A percentile compares a stretch with the other conserved stretches of the same genome.
Conservation (phyloP, 371 early-diverging fungal species). For the Rhizopus stolonifer region DNA sequence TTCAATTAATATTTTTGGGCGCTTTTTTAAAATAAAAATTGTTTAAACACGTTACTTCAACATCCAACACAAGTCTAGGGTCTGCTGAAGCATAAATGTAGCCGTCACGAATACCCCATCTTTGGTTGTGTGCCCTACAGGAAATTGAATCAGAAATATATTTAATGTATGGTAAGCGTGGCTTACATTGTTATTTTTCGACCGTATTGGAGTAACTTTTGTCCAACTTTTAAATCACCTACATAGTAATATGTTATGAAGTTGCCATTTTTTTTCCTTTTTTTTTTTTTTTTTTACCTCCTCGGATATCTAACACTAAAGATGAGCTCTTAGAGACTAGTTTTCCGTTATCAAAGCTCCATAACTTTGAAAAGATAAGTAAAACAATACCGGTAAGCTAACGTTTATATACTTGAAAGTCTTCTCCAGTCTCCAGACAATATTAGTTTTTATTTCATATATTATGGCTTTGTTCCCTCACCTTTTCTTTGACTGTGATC, state of each 20-base stretch:
- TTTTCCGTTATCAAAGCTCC: constrained; percentile 33
- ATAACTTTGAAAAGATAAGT: constrained; percentile 24
- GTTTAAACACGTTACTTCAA: constrained; percentile 28
- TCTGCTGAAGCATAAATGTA: constrained; percentile 41
- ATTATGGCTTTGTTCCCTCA: neutral
- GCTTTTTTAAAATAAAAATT: neutral
- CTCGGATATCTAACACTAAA: constrained; percentile 39
- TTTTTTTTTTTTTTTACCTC: constrained; percentile 27
- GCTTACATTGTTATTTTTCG: constrained; percentile 45
- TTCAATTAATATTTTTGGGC: neutral
- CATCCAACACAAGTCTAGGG: constrained; percentile 42
- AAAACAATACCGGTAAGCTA: neutral
- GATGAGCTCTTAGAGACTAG: constrained; percentile 32
- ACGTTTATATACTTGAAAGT: constrained; percentile 2
- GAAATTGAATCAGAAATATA: neutral
- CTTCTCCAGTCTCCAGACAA: constrained; percentile 1
- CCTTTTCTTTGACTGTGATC: constrained; percentile 10
- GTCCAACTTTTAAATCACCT: constrained; percentile 38
- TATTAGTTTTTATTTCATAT: neutral
- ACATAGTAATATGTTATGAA: neutral
- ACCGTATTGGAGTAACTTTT: constrained; percentile 32
- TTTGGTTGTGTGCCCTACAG: constrained; percentile 47
- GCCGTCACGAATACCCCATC: constrained; percentile 45
- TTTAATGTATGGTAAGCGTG: neutral
- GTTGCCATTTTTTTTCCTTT: neutral